Evolutionary conservation across 441 rosid genomes (phyloP).

Genomic region (Sinapis alba): DNA sequence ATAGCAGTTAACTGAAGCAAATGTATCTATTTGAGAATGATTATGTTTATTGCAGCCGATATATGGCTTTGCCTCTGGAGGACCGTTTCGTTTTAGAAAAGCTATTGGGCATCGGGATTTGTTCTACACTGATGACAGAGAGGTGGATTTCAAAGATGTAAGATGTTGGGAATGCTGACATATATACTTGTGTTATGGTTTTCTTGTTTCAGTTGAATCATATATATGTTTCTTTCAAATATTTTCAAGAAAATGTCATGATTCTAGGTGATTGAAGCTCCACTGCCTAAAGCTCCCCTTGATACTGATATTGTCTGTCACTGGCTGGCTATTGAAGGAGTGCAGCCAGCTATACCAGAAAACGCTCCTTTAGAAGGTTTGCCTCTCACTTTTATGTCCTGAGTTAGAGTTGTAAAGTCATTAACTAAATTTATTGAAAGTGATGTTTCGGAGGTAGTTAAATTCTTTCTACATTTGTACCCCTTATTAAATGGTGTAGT

Average conservation of each 20-base stretch:
- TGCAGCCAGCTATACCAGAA: slow-evolving; percentile 95
- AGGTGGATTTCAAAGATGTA: slow-evolving; percentile 92
- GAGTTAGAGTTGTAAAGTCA: slow-evolving; percentile 15
- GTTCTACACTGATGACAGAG: slow-evolving; percentile 91
- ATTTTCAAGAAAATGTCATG: slow-evolving; percentile 26
- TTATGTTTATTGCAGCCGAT: slow-evolving; percentile 61
- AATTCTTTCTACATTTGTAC: neutral
- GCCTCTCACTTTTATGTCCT: slow-evolving; percentile 22
- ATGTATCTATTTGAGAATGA: slow-evolving; percentile 21
- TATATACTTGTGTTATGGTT: neutral
- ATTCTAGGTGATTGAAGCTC: slow-evolving; percentile 88
- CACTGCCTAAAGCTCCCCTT: slow-evolving; percentile 95
- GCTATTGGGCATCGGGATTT: slow-evolving; percentile 85
- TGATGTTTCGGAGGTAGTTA: neutral
- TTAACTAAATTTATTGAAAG: neutral
- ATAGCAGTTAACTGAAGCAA: slow-evolving; percentile 6
- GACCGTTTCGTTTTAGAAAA: slow-evolving; percentile 78
- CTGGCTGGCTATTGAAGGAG: slow-evolving; percentile 99
- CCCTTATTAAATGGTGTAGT: neutral
- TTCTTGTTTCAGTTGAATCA: slow-evolving; percentile 13
- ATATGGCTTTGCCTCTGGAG: slow-evolving; percentile 82
- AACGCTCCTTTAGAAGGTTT: slow-evolving; percentile 89
- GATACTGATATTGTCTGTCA: slow-evolving; percentile 80
- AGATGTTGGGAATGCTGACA: slow-evolving; percentile 34
- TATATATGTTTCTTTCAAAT: neutral